Conservation (phyloP, 148 eudicot species). For the Fagopyrum homotropicum region DNA sequence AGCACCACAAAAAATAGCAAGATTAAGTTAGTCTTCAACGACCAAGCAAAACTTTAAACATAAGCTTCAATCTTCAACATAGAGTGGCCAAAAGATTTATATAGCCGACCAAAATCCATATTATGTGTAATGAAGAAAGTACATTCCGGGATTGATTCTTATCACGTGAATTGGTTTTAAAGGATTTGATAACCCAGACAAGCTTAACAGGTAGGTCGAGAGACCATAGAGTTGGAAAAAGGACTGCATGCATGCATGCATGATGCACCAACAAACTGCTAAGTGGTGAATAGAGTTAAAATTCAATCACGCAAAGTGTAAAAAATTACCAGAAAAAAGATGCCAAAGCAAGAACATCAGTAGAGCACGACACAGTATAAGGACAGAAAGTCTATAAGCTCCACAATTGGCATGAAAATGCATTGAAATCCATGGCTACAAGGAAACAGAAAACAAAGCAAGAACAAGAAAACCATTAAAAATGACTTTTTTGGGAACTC, state of each 20-base stretch:
- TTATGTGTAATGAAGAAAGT: constrained; percentile 46
- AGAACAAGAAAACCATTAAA: background rate
- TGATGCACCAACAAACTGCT: too few relatives aligned
- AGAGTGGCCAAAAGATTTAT: background rate
- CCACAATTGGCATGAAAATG: constrained; percentile 44
- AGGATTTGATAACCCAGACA: too few relatives aligned
- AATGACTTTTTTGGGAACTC: background rate
- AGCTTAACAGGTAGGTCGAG: too few relatives aligned
- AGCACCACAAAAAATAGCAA: background rate
- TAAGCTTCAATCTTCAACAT: background rate
- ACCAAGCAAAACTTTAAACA: constrained; percentile 9
- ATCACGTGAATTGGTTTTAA: too few relatives aligned
- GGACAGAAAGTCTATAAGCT: constrained; percentile 55
- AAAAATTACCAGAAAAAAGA: constrained; percentile 46
- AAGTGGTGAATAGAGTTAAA: background rate
- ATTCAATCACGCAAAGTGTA: background rate
- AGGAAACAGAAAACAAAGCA: background rate
- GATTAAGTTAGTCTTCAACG: constrained; percentile 30
- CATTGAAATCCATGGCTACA: constrained; percentile 35
- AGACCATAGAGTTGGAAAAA: too few relatives aligned
- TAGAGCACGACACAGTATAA: constrained; percentile 55
- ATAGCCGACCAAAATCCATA: constrained; percentile 67
- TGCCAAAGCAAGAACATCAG: constrained; percentile 57
- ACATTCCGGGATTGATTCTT: constrained; percentile 9
- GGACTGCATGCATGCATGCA: too few relatives aligned